Base-by-base conservation (phyloP, 352 stramenopile genomes). In the Saprolegnia parasitica region DNA sequence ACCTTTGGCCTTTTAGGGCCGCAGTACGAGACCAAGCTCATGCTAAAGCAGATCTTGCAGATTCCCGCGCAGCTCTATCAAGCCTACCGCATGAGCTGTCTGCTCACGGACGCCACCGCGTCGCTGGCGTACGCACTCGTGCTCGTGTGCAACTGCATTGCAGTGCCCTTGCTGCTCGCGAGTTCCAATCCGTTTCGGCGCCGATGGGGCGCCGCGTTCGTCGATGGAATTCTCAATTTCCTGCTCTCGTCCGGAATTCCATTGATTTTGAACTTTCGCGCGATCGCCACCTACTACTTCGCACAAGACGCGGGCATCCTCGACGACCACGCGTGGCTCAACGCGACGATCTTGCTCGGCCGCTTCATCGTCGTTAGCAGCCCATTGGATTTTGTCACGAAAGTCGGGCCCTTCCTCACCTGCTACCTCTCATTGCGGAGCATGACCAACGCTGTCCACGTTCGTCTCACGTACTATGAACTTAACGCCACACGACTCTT, bases 281-380 rank as follows among this genome's bases (percentile, higher is more conserved):
- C 62, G 0, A 42, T 68, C n/a, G 46, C 24, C 47, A 32, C 50
- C 26, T 60, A 61, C 32, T 68, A 58, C n/a, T 26, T 68, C 1
- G 35, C 62, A 18, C 10, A 40, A 24, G 42, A 68, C 29, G 35
- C 24, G 23, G 15, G 8, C 4, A 29, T 68, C 62, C 4, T 68
- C 4, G 24, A 20, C 20, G 18, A 68, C 62, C 40, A 50, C 21
- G 20, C n/a, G 45, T 68, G 62, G 62, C 35, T 68, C 24, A 68
- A 68, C 50, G 39, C 64, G 23, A 61, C 47, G 50, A 60, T 68
- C 26, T 35, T 68, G 42, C 40, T 68, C 42, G 62, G 8, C 4
- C 62, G 62, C n/a, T 52, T 50, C 50, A 21, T 68, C 42, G 24
- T 47, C 39, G 26, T 68, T 3, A 49, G 13, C 16, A 42, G 18